These are phyloP conservation scores for Colletotrichum tropicale DNA, from an alignment of 2,329 filamentous ascomycete genomes.

Conservation along the genomic window DNA sequence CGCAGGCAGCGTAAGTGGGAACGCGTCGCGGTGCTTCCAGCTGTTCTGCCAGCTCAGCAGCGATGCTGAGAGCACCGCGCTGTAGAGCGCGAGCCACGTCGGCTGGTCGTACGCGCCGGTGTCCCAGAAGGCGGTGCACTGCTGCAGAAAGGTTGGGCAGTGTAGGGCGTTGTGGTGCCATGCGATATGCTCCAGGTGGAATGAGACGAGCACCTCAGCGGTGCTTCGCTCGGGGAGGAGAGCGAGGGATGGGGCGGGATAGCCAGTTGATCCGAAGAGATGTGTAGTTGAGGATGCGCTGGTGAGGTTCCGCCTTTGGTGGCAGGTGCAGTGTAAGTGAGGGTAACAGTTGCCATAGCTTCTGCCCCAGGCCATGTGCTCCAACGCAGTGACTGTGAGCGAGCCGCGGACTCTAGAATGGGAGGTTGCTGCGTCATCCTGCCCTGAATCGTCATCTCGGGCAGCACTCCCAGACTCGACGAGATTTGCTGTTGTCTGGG, in stretches of 20 bases:
- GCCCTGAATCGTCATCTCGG: background rate
- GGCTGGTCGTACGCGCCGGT: background rate
- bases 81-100: background rate
- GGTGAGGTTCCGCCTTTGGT: background rate
- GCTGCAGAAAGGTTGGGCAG: background rate
- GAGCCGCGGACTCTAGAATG: background rate
- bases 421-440: background rate
- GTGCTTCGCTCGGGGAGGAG: background rate
- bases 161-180: background rate
- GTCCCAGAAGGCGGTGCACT: background rate
- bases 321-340: background rate
- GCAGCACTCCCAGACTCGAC: background rate
- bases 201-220: rapidly evolving
- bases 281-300: background rate
- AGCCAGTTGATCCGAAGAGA: rapidly evolving
- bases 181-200: background rate
- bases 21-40: background rate
- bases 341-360: background rate
- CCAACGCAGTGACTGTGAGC: background rate
- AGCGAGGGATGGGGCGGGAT: rapidly evolving
- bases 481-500: background rate
- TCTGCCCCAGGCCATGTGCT: background rate
- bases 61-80: background rate
- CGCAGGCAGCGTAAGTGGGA: background rate
- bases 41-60: background rate